phyloP scores from a whole-genome alignment of 345 rosid species.

The Draba incana region DNA sequence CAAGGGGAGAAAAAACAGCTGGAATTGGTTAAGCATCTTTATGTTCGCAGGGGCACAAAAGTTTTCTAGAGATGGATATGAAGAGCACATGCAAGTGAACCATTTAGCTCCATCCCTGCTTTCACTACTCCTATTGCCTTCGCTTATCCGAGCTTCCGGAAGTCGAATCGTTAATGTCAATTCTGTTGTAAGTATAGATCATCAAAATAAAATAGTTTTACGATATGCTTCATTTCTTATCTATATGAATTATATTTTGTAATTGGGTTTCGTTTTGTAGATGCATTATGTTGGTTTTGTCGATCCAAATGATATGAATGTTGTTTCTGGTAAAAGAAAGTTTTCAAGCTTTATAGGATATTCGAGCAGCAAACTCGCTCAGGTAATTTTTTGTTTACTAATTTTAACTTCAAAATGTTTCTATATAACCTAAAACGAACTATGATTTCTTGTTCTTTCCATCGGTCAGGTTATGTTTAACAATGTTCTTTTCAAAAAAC shows the following conservation, averaged over 20 bases:
- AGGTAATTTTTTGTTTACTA: not conserved
- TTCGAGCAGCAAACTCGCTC: constrained; percentile 80
- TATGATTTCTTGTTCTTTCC: not conserved
- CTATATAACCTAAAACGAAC: too few relatives aligned
- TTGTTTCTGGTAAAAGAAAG: constrained; percentile 72
- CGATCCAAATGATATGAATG: constrained; percentile 89
- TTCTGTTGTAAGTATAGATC: constrained; percentile 73
- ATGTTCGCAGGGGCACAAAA: constrained; percentile 66
- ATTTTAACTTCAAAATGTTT: too few relatives aligned
- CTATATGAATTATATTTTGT: too few relatives aligned
- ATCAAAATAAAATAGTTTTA: not conserved
- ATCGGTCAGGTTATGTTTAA: constrained; percentile 77
- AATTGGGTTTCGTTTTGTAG: constrained; percentile 38
- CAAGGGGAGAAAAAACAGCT: too few relatives aligned
- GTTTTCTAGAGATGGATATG: constrained; percentile 86
- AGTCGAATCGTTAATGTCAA: constrained; percentile 87
- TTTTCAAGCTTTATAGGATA: constrained; percentile 79
- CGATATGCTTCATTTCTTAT: too few relatives aligned
- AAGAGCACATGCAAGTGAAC: constrained; percentile 94
- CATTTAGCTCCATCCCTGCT: constrained; percentile 91
- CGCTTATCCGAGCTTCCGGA: constrained; percentile 79
- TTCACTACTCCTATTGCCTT: constrained; percentile 83
- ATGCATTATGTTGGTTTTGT: constrained; percentile 93
- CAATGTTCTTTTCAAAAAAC: constrained; percentile 67
- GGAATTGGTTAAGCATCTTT: too few relatives aligned